A percentile compares a stretch with the other conserved stretches of the same genome.
Conservation (phyloP, 2,329 filamentous ascomycete genomes). For the Gaeumannomyces sp. region DNA sequence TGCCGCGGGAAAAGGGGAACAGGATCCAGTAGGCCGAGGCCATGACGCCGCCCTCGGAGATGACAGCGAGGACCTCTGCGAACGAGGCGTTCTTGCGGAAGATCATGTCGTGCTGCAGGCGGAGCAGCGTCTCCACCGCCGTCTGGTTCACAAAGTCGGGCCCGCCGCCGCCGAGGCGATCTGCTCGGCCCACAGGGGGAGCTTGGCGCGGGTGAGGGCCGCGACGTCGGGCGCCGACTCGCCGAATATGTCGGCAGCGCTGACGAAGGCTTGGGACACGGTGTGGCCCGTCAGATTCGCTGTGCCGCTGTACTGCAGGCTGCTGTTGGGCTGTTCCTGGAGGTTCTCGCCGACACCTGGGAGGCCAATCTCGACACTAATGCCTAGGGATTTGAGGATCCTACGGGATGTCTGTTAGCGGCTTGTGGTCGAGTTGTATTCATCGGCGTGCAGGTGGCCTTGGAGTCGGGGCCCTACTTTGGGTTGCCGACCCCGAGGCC, state of each 20-base stretch:
- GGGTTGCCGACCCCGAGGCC: slow-evolving; percentile 44
- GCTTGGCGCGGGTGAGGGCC: slow-evolving; percentile 18
- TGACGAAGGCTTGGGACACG: slow-evolving; percentile 28
- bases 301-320: slow-evolving; percentile 21
- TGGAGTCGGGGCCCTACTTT: background rate
- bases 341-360: slow-evolving; percentile 48
- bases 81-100: slow-evolving; percentile 39
- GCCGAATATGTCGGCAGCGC: slow-evolving; percentile 29
- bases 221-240: slow-evolving; percentile 17
- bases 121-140: slow-evolving; percentile 33
- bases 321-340: slow-evolving; percentile 39
- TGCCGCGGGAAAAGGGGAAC: slow-evolving; percentile 47
- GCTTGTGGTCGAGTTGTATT: too few species aligned
- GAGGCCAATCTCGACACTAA: slow-evolving; percentile 36
- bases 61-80: slow-evolving; percentile 38
- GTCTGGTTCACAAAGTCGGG: slow-evolving; percentile 22
- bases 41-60: slow-evolving; percentile 22
- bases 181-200: slow-evolving; percentile 26
- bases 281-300: slow-evolving; percentile 16
- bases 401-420: slow-evolving; percentile 38
- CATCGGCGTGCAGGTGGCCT: background rate
- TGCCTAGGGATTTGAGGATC: slow-evolving; percentile 35
- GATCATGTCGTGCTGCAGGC: slow-evolving; percentile 40
- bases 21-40: slow-evolving; percentile 32
- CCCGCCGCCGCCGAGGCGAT: slow-evolving; percentile 21